These are phyloP conservation scores for Sporormia fimetaria DNA, from an alignment of 495 filamentous ascomycete species.

Conservation along the genomic window DNA sequence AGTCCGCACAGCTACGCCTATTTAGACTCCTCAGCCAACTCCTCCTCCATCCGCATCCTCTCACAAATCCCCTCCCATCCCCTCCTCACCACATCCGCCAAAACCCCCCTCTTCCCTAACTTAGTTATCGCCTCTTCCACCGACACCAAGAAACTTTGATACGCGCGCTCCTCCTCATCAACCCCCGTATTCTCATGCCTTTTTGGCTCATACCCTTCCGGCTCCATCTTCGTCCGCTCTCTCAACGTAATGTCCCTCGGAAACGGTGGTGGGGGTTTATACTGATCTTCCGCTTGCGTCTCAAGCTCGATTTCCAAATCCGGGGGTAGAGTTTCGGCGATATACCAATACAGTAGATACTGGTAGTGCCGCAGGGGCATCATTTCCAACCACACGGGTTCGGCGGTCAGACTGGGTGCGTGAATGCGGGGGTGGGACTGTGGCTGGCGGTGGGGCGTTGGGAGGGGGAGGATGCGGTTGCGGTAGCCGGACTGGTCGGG, in stretches of 20 bases:
- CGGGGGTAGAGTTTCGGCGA: conserved; percentile 40
- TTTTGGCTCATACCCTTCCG: conserved; percentile 33
- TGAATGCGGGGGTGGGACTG: conserved; percentile 19
- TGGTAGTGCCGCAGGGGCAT: conserved; percentile 29
- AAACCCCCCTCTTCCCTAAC: conserved; percentile 29
- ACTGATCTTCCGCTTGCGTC: conserved; percentile 13
- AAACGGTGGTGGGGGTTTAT: conserved; percentile 27
- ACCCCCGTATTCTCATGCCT: conserved; percentile 37
- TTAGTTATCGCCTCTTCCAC: conserved; percentile 35
- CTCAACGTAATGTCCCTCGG: conserved; percentile 29
- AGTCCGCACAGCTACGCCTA: no score
- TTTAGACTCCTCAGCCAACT: no score
- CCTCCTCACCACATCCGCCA: conserved; percentile 30
- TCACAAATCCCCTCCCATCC: conserved; percentile 34
- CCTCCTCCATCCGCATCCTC: conserved; percentile 29
- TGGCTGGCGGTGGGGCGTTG: conserved; percentile 35
- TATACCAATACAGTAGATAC: conserved; percentile 42
- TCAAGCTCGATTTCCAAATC: conserved; percentile 27
- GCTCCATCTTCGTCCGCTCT: conserved; percentile 33
- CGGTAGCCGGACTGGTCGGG: conserved; percentile 35
- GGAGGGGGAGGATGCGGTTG: conserved; percentile 39
- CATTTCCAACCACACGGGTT: conserved; percentile 38
- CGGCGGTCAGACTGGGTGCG: conserved; percentile 27
- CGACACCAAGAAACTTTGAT: conserved; percentile 34
- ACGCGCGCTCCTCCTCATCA: conserved; percentile 36